Evolutionary conservation across 495 filamentous ascomycete species (phyloP), one percentile per base, ranked within the genome.

Genomic region (Acidomyces sp.): DNA sequence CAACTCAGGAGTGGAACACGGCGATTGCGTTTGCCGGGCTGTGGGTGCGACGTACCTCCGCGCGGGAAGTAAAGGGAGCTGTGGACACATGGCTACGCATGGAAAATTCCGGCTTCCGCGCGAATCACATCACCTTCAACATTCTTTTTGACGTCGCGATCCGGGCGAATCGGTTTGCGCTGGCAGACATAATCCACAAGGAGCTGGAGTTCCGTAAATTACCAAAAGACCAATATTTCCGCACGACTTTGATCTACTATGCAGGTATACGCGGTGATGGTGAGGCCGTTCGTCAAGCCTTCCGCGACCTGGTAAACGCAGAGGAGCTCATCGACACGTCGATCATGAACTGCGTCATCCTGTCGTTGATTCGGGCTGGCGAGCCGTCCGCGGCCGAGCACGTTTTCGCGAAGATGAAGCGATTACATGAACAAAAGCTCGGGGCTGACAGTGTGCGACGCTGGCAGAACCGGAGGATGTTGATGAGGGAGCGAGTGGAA

Each of bases 291-390:
- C 69, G 82, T 30, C 65, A 64, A 24, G 74, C 78, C 0, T 97
- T 92, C 52, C 63, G 72, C 23, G 70, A 79, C 5, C 77, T 93
- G 55, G 78, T 94, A 21, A 62, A 78, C 30, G 72, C 73, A 0
- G 86, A 85, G 24, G 81, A 94, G 54, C 73, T 94, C 12, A 77
- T 97, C 22, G 87, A 96, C 57, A 90, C 85, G 0, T 71, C 78
- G 4, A 81, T 84, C 10, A 63, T 95, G 52, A 95, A 95, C 54
- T 80, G 78, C 43, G 68, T 95, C 49, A 81, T 94, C 42, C 66
- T 74, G 1, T 77, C 85, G 2, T 70, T 96, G 17, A 62, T 96
- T 27, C 67, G 71, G 41, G 71, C 75, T 2, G 76, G 78, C 21
- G 84, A 96, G 49, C 62, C 72, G 3, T 57, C 63, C 18, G 77